Evolutionary conservation across 805 yeast genomes (phyloP).

Genomic region (Myxozyma udenii): DNA sequence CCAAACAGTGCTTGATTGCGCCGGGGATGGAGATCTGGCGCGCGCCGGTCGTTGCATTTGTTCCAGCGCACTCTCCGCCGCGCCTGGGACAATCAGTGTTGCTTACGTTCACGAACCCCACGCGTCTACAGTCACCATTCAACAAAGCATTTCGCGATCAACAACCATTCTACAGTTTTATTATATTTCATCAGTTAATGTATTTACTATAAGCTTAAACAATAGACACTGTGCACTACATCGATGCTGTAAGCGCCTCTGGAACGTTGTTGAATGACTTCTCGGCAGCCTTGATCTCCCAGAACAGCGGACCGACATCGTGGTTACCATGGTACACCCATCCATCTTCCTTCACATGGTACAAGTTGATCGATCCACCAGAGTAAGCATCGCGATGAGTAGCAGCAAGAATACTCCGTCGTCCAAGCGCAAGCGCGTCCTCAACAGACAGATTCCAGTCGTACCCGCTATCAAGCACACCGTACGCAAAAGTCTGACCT

Average conservation of each 20-base stretch:
- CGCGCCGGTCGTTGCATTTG: no score
- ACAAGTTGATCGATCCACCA: conserved; percentile 93
- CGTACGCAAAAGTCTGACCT: conserved; percentile 98
- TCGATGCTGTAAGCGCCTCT: conserved; percentile 10
- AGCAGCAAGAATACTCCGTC: conserved; percentile 93
- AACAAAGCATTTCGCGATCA: no score
- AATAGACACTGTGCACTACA: no score
- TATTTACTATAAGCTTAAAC: conserved; percentile 8
- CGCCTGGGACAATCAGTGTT: no score
- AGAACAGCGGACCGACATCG: conserved; percentile 85
- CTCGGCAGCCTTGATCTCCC: conserved; percentile 86
- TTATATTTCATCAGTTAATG: no score
- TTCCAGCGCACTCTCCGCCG: no score
- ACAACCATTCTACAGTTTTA: no score
- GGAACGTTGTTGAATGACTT: conserved; percentile 80
- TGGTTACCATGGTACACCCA: conserved; percentile 96
- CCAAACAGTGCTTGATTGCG: no score
- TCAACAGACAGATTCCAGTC: conserved; percentile 89
- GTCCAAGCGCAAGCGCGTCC: conserved; percentile 90
- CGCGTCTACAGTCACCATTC: no score
- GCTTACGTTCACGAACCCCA: no score
- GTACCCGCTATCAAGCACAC: conserved; percentile 91
- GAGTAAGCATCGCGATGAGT: conserved; percentile 97
- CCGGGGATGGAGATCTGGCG: no score
- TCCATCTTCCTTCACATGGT: conserved; percentile 88